These are phyloP conservation scores for Cladosporium sp. DNA, from an alignment of 2,329 filamentous ascomycete genomes.

Conservation along the genomic window DNA sequence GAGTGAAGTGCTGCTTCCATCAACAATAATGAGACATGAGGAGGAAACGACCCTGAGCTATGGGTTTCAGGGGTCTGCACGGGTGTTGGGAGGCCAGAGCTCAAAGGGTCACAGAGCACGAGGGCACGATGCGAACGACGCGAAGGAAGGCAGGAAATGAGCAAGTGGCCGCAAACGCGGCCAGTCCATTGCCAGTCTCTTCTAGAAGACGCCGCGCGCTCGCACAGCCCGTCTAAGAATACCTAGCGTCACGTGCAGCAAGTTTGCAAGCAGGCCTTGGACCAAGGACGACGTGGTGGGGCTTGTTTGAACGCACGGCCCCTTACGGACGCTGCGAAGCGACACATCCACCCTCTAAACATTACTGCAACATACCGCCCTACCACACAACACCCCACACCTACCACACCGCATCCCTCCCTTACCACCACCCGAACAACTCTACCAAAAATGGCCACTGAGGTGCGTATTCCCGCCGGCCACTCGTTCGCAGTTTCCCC, in stretches of 20 bases:
- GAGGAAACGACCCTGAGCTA: background rate
- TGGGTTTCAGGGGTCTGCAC: constrained; percentile 2
- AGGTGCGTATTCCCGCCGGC: constrained; percentile 50
- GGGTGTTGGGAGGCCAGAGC: background rate
- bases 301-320: background rate
- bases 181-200: background rate
- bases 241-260: background rate
- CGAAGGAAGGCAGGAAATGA: background rate
- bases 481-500: constrained; percentile 28
- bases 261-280: background rate
- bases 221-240: background rate
- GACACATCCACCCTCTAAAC: background rate
- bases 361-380: background rate
- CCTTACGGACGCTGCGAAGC: background rate
- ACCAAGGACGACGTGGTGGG: background rate
- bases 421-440: constrained; percentile 8
- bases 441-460: constrained; percentile 55
- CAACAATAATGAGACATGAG: background rate
- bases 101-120: too few species aligned
- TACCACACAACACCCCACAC: background rate
- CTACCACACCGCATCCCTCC: background rate
- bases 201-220: background rate
- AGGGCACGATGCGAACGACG: too few species aligned
- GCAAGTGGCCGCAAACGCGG: background rate
- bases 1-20: too few species aligned